Evolutionary conservation across 2,329 filamentous ascomycete genomes (phyloP), one percentile per base, ranked within the genome.

Genomic region (Pseudocercospora cruenta): DNA sequence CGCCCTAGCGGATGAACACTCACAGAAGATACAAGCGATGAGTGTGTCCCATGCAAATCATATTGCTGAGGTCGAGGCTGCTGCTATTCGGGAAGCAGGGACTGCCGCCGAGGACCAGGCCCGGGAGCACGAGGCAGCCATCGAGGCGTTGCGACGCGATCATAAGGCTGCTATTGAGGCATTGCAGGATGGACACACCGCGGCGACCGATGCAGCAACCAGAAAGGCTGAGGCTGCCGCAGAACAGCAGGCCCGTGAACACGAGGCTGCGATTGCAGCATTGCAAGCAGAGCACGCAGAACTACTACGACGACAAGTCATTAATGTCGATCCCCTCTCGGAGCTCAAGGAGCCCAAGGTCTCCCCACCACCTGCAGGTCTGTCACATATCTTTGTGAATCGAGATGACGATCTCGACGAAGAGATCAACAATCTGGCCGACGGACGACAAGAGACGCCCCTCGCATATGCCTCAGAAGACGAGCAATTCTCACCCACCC

Each of bases 341-440:
- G 49, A 7, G 7, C 53, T 45, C 9, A 58, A 36, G 43, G 24
- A 43, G 10, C 55, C 57, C 10, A 60, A 64, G 31, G 55, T 33
- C 39, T 43, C 54, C 21, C 60, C 67, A n/a, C 49, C 64, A 45
- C 14, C 60, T 12, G 63, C 53, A n/a, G 69, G 68, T 14, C 55
- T 71, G 9, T 67, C 67, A 14, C 70, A 72, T 53, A 60, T 71
- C 26, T 72, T 69, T 39, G 69, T 73, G 22, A 67, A 72, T 58
- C 67, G 47, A 8, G 55, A 62, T 19, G 58, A 57, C n/a, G 53
- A 33, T 47, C 45, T 9, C 19, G 59, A 60, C 12, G 60, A 43
- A 22, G 58, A 60, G 28, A 51, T 19, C 21, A 24, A 45, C 9
- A 9, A 31, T 8, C 21, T 21, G n/a, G 47, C 43, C 14, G 24